Percentiles rank a stretch among this genome's conserved stretches.
Conservation (phyloP, 2,329 filamentous ascomycete species). For the Ilyonectria sp. region DNA sequence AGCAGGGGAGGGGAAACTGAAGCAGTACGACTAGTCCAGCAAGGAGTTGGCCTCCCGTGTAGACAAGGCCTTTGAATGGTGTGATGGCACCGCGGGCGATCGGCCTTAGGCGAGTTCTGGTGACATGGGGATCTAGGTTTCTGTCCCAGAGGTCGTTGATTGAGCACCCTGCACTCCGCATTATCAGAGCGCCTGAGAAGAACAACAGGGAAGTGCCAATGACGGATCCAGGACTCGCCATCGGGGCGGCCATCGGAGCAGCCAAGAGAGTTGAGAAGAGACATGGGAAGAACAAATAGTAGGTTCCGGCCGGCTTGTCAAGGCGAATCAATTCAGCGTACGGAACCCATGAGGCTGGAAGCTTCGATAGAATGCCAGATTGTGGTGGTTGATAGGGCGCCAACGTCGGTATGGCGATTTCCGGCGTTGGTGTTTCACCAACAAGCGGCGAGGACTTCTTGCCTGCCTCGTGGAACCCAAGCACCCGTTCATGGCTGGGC, state of each 20-base stretch:
- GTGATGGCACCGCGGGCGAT: conserved; percentile 85
- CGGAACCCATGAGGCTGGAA: conserved; percentile 81
- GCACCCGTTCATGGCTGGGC: conserved; percentile 33
- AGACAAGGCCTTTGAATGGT: conserved; percentile 79
- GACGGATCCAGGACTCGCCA: conserved; percentile 72
- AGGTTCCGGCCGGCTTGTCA: conserved; percentile 85
- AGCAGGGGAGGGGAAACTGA: conserved; percentile 81
- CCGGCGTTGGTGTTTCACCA: conserved; percentile 24
- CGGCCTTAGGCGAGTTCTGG: conserved; percentile 82
- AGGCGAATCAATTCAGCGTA: conserved; percentile 87
- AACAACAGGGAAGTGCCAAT: conserved; percentile 79
- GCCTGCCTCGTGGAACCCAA: conserved; percentile 46
- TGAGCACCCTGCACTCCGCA: conserved; percentile 90
- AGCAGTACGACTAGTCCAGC: conserved; percentile 81
- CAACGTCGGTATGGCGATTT: conserved; percentile 8
- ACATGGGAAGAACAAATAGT: conserved; percentile 90
- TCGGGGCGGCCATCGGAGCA: conserved; percentile 76
- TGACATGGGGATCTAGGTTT: conserved; percentile 86
- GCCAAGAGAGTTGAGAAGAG: conserved; percentile 88
- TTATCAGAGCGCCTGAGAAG: conserved; percentile 82
- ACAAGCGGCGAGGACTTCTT: conserved; percentile 35
- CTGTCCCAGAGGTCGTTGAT: conserved; percentile 95
- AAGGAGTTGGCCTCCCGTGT: conserved; percentile 81
- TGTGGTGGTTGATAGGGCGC: conserved; percentile 77
- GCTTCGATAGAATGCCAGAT: conserved; percentile 77